Evolutionary conservation across 352 stramenopile genomes (phyloP).

Genomic region (Discostella stelligera): DNA sequence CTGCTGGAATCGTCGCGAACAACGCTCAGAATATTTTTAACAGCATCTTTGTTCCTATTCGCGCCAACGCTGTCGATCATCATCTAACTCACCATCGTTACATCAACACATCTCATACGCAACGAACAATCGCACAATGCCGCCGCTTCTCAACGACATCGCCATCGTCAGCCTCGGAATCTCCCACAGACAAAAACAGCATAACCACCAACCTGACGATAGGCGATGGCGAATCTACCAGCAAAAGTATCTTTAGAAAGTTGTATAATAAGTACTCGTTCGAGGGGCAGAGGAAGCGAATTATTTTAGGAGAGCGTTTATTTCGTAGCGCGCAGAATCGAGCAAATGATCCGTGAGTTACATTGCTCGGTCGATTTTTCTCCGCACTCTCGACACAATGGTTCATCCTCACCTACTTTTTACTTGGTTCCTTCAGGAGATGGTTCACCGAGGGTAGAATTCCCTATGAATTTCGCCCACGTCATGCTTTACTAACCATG

Average conservation of each 20-base stretch:
- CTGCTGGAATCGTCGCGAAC: not conserved
- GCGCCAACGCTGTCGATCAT: slow-evolving; percentile 4
- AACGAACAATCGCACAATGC: not conserved
- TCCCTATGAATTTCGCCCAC: slow-evolving; percentile 86
- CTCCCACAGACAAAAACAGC: not conserved
- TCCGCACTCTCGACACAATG: not conserved
- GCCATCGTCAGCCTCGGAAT: not conserved
- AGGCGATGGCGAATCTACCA: slow-evolving; percentile 4
- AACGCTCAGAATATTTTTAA: not conserved
- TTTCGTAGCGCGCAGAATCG: slow-evolving; percentile 64
- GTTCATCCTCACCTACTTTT: slow-evolving; percentile 5
- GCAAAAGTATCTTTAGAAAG: slow-evolving; percentile 46
- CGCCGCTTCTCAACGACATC: not conserved
- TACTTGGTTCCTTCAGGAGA: slow-evolving; percentile 23
- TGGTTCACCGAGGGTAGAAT: slow-evolving; percentile 72
- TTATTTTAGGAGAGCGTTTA: slow-evolving; percentile 61
- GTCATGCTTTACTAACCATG: slow-evolving; percentile 91
- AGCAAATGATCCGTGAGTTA: slow-evolving; percentile 70
- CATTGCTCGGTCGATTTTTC: slow-evolving; percentile 6
- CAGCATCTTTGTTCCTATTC: not conserved
- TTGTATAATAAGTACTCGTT: slow-evolving; percentile 65
- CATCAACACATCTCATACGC: not conserved
- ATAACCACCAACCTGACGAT: slow-evolving; percentile 14
- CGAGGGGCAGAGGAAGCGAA: slow-evolving; percentile 61
- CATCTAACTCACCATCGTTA: slow-evolving; percentile 12